A percentile compares a stretch with the other conserved stretches of the same genome.
phyloP scores from a whole-genome alignment of 257 asterid species.

The Nicotiana paniculata region DNA sequence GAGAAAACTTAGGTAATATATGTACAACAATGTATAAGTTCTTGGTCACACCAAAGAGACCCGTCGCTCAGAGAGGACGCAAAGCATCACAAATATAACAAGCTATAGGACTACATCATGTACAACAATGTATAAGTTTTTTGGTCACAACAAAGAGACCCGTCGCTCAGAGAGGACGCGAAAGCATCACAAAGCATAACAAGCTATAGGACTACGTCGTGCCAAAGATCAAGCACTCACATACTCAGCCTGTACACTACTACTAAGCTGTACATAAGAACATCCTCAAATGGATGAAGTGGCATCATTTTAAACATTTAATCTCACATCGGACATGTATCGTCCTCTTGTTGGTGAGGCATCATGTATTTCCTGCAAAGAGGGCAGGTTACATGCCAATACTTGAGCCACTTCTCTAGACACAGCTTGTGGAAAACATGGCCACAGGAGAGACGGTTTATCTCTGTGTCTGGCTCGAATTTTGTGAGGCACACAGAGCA shows the following conservation, averaged over 20 bases:
- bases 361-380: conserved; percentile 77
- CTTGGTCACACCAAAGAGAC: conserved; percentile 8
- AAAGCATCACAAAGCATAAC: neutral
- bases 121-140: conserved; percentile 1
- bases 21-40: conserved; percentile 7
- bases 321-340: conserved; percentile 72
- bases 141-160: conserved; percentile 13
- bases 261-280: conserved; percentile 34
- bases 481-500: conserved; percentile 77
- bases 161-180: conserved; percentile 17
- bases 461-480: conserved; percentile 53
- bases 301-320: neutral
- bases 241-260: conserved; percentile 20
- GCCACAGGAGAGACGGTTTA: conserved; percentile 68
- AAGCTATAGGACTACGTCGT: neutral
- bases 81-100: neutral
- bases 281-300: conserved; percentile 4
- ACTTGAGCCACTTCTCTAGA: conserved; percentile 79
- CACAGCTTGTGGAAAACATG: conserved; percentile 75
- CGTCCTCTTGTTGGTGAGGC: conserved; percentile 57
- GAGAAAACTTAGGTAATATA: neutral
- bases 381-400: conserved; percentile 84
- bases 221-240: neutral
- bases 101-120: conserved; percentile 5
- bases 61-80: conserved; percentile 20